Percentiles rank a stretch among this genome's conserved stretches.
phyloP scores from a whole-genome alignment of 805 yeast species.

The Starmerella gropengiesseri region DNA sequence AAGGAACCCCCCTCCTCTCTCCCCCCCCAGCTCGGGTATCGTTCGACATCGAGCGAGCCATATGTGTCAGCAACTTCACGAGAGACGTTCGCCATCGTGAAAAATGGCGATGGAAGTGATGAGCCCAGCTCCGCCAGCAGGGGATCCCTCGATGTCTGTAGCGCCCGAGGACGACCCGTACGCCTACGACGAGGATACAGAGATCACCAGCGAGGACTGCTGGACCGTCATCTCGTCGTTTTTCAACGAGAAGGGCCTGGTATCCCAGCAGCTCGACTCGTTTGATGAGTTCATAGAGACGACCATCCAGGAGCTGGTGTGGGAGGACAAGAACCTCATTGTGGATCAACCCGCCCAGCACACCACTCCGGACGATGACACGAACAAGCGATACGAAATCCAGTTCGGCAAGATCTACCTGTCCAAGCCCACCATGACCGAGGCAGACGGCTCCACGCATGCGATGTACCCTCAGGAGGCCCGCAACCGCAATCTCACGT shows the following conservation, averaged over 20 bases:
- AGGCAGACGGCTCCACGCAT: constrained; percentile 99
- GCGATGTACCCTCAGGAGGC: constrained; percentile 98
- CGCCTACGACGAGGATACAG: constrained; percentile 55
- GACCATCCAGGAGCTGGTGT: constrained; percentile 89
- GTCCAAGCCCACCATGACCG: constrained; percentile 96
- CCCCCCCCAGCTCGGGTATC: too few relatives aligned
- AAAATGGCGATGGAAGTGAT: constrained; percentile 20
- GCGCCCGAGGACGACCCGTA: constrained; percentile 29
- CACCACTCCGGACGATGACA: constrained; percentile 77
- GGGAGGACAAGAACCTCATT: constrained; percentile 89
- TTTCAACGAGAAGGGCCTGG: constrained; percentile 92
- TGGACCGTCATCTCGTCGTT: constrained; percentile 97
- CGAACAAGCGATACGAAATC: constrained; percentile 87
- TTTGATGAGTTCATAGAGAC: constrained; percentile 96
- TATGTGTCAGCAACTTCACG: constrained; percentile 7
- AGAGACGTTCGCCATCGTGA: constrained; percentile 9
- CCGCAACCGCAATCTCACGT: constrained; percentile 86
- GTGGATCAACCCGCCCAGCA: constrained; percentile 98
- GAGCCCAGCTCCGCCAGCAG: constrained; percentile 14
- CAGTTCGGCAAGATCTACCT: constrained; percentile 95
- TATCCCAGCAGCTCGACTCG: constrained; percentile 95
- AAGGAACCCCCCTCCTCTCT: too few relatives aligned
- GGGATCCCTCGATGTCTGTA: constrained; percentile 8
- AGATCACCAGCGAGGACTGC: constrained; percentile 95
- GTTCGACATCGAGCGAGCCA: too few relatives aligned